Evolutionary conservation across 371 early-diverging fungal genomes (phyloP).

Genomic region (Actinomortierella wolfii): DNA sequence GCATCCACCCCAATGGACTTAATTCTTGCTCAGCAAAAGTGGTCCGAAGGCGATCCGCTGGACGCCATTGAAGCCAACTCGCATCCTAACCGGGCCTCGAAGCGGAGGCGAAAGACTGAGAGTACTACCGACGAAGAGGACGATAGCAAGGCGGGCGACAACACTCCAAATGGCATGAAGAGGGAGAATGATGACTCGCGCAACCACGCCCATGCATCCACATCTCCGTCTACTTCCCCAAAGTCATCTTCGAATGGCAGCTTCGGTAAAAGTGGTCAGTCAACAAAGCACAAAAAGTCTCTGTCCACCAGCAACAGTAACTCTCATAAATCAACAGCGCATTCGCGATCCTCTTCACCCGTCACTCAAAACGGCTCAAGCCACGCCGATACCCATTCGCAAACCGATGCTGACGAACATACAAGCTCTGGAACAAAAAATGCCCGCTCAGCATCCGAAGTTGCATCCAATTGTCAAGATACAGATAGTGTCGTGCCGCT

Average conservation of each 20-base stretch:
- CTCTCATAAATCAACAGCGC: too few species aligned
- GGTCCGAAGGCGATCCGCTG: constrained; percentile 24
- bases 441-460: constrained; percentile 1
- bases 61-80: constrained; percentile 18
- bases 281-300: constrained; percentile 12
- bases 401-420: too few species aligned
- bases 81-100: constrained; percentile 17
- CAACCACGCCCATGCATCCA: constrained; percentile 1
- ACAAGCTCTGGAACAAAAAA: neutral
- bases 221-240: constrained; percentile 12
- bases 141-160: constrained; percentile 7
- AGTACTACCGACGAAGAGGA: constrained; percentile 32
- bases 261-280: constrained; percentile 17
- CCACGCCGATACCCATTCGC: too few species aligned
- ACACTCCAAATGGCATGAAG: constrained; percentile 1
- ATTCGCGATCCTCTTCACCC: too few species aligned
- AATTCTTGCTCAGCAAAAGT: constrained; percentile 42
- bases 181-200: constrained; percentile 7
- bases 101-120: constrained; percentile 39
- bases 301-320: neutral
- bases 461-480: neutral
- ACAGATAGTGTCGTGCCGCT: constrained; percentile 1
- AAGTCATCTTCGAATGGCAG: constrained; percentile 18
- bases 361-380: too few species aligned
- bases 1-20: constrained; percentile 58